A percentile compares a stretch with the other conserved stretches of the same genome.
Conservation (phyloP, 768 basidiomycete genomes). For the Panaeolus papilionaceus region DNA sequence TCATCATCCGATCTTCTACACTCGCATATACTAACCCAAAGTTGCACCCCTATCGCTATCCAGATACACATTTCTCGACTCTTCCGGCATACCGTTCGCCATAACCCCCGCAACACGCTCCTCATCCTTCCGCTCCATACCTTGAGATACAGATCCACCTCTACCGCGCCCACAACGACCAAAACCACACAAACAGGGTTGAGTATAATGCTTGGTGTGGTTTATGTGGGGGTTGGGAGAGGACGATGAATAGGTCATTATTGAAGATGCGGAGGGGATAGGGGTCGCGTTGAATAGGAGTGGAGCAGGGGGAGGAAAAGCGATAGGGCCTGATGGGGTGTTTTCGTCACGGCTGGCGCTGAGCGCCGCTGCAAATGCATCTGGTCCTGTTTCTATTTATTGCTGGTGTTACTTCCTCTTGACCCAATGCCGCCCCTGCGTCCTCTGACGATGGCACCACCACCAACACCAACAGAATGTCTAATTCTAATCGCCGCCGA, state of each 20-base stretch:
- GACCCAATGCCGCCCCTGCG: background rate
- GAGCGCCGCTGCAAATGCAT: too few relatives aligned
- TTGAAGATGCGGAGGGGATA: too few relatives aligned
- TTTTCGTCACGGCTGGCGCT: background rate
- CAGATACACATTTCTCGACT: background rate
- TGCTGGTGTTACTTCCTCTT: too few relatives aligned
- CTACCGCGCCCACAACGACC: background rate
- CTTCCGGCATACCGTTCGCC: background rate
- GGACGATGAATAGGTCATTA: background rate
- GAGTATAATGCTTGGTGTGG: background rate
- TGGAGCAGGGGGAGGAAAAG: background rate
- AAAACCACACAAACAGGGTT: background rate
- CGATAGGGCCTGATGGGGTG: background rate
- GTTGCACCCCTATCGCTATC: too few relatives aligned
- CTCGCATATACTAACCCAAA: too few relatives aligned
- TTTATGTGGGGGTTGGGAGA: background rate
- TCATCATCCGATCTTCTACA: too few relatives aligned
- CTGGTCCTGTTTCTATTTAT: too few relatives aligned
- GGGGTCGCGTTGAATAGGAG: too few relatives aligned
- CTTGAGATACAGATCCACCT: background rate
- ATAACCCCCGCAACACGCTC: background rate
- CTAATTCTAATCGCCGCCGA: background rate
- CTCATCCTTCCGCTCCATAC: background rate
- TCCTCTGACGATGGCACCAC: too few relatives aligned
- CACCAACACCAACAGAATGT: too few relatives aligned